These are phyloP conservation scores for Triangularia setosa DNA, from an alignment of 2,329 filamentous ascomycete species.

Conservation along the genomic window DNA sequence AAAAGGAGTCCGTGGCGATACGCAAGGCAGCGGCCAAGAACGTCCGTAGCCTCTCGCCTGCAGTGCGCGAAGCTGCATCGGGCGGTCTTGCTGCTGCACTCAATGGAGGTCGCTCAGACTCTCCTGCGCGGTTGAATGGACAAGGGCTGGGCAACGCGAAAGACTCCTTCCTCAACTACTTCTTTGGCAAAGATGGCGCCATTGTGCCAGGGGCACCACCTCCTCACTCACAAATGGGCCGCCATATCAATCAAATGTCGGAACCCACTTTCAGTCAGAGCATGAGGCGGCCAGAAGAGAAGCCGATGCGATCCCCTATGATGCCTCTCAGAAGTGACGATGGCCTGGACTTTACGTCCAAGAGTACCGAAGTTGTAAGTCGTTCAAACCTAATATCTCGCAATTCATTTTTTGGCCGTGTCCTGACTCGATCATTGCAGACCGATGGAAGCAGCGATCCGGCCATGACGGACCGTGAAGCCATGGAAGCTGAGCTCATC, in stretches of 20 bases:
- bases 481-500: constrained; percentile 96
- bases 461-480: constrained; percentile 89
- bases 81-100: constrained; percentile 60
- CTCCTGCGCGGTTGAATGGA: constrained; percentile 59
- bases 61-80: constrained; percentile 64
- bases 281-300: constrained; percentile 67
- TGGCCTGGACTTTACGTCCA: constrained; percentile 42
- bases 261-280: constrained; percentile 83
- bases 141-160: constrained; percentile 61
- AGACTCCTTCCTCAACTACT: constrained; percentile 97
- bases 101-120: constrained; percentile 61
- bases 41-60: constrained; percentile 77
- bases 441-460: constrained; percentile 63
- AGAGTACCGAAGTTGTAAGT: constrained; percentile 58
- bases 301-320: constrained; percentile 49
- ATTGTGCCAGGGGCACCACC: constrained; percentile 39
- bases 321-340: constrained; percentile 36
- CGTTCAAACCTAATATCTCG: constrained; percentile 17
- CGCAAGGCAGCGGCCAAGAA: constrained; percentile 59
- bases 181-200: constrained; percentile 91
- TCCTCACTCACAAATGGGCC: constrained; percentile 38
- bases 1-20: constrained; percentile 56
- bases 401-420: constrained; percentile 22
- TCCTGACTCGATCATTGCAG: constrained; percentile 32
- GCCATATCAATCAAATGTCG: constrained; percentile 73